These are phyloP conservation scores for Aspergillus candidus DNA, from an alignment of 2,329 filamentous ascomycete genomes.

Conservation along the genomic window DNA sequence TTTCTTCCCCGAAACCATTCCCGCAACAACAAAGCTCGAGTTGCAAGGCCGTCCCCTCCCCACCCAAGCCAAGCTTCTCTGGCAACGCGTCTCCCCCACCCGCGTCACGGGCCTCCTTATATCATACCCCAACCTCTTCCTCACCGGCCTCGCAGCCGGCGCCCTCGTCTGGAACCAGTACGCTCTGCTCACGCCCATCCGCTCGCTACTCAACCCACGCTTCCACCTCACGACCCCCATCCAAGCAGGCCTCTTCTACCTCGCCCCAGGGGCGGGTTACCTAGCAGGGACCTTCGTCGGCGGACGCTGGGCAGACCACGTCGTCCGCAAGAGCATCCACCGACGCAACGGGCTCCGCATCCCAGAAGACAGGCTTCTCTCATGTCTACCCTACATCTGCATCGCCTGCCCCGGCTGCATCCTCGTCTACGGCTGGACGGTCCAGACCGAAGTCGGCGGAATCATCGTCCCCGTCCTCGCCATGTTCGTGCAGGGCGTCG, in stretches of 20 bases:
- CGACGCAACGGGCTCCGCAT: conserved; percentile 54
- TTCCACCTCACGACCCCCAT: conserved; percentile 63
- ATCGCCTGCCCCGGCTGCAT: conserved; percentile 56
- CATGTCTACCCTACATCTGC: conserved; percentile 52
- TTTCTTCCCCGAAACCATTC: conserved; percentile 67
- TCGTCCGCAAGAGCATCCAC: conserved; percentile 59
- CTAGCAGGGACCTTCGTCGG: conserved; percentile 63
- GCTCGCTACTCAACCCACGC: conserved; percentile 67
- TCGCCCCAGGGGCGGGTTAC: conserved; percentile 66
- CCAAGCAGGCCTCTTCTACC: conserved; percentile 65
- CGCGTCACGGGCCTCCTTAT: conserved; percentile 57
- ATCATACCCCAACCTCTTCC: conserved; percentile 62
- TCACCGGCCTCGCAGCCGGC: conserved; percentile 55
- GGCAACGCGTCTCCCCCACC: conserved; percentile 61
- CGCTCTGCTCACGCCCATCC: conserved; percentile 61
- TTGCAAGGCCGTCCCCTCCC: conserved; percentile 49
- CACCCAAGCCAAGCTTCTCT: conserved; percentile 51
- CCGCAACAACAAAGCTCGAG: conserved; percentile 57
- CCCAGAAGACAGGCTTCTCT: conserved; percentile 62
- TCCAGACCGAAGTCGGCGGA: conserved; percentile 51
- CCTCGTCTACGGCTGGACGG: conserved; percentile 63
- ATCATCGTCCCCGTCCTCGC: conserved; percentile 59
- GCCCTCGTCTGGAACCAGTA: conserved; percentile 73
- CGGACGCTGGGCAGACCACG: conserved; percentile 64
- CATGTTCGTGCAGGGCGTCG: conserved; percentile 70